Evolutionary conservation across 805 yeast species (phyloP), one percentile per base, ranked within the genome.

Genomic region (Yueomyces sinensis): DNA sequence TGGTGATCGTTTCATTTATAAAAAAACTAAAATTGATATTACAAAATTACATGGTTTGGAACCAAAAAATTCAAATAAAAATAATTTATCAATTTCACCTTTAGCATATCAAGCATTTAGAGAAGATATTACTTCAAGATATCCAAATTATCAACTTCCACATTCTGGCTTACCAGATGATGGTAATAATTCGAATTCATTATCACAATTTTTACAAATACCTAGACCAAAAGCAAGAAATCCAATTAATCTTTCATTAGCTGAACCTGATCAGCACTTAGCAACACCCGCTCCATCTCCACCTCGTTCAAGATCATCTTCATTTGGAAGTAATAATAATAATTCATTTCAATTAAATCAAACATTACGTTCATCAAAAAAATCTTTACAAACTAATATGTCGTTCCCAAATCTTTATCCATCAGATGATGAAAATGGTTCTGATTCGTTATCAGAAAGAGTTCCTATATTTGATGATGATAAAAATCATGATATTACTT

Each of bases 271-370:
- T 13, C 47, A 41, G 18, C 58, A 56, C 37, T 68, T 84, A 9
- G 87, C 95, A 0, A 83, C 95, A 0, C 95, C 94, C 0, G 81
- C 80, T 1, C 91, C 94, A 3, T 82, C 94, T 0, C 94, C 94
- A 1, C 76, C 81, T 0, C 50, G 66, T 14, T 64, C 73, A 2
- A 80, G 82, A 4, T 27, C 35, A 7, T 9, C 23, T 4, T 27
- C 27, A 4, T 25, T 25, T 11, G 28, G 15, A 9, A 7, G 7
- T 11, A 22, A 22, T 22, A 25, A 25, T n/a, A 25, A 13, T 6
- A 11, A 6, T 25, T n/a, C 15, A 11, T 11, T 5, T 25, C 46
- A 41, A 30, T 37, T 40, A 27, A 33, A 32, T 32, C 54, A 56
- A 19, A 43, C 49, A 9, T 23, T 40, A 13, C 28, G 28, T n/a